Evolutionary conservation across 805 yeast genomes (phyloP).

Genomic region (Candida krabiensis): DNA sequence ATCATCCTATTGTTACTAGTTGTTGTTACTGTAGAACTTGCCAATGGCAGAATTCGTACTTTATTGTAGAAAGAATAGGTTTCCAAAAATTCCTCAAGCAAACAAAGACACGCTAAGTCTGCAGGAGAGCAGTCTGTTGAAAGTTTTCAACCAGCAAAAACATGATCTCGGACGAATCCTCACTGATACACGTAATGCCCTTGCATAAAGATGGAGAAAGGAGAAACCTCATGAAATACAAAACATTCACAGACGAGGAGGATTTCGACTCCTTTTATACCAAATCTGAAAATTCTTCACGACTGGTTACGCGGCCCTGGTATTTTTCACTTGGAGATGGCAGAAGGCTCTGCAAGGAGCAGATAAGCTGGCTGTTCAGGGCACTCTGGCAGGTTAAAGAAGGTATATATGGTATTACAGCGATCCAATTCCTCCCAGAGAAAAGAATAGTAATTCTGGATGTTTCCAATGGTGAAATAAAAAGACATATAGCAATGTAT

Average conservation of each 20-base stretch:
- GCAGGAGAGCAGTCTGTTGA: slow-evolving; percentile 83
- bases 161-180: slow-evolving; percentile 99
- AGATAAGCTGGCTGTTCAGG: neutral
- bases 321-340: too few relatives aligned
- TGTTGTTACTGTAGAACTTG: too few relatives aligned
- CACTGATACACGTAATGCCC: slow-evolving; percentile 99
- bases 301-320: slow-evolving; percentile 7
- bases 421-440: neutral
- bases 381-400: neutral
- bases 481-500: too few relatives aligned
- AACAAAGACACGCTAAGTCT: slow-evolving; percentile 35
- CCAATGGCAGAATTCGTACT: too few relatives aligned
- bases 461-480: too few relatives aligned
- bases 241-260: neutral
- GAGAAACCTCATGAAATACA: slow-evolving; percentile 3
- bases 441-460: too few relatives aligned
- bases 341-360: too few relatives aligned
- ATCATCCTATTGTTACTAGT: too few relatives aligned
- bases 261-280: slow-evolving; percentile 13
- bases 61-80: slow-evolving; percentile 1
- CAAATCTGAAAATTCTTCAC: slow-evolving; percentile 8
- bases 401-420: neutral
- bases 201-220: slow-evolving; percentile 83
- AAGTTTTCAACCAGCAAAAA: slow-evolving; percentile 99
- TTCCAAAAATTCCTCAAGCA: slow-evolving; percentile 79